Evolutionary conservation across 2,329 filamentous ascomycete genomes (phyloP).

Genomic region (Fusarium longipes): DNA sequence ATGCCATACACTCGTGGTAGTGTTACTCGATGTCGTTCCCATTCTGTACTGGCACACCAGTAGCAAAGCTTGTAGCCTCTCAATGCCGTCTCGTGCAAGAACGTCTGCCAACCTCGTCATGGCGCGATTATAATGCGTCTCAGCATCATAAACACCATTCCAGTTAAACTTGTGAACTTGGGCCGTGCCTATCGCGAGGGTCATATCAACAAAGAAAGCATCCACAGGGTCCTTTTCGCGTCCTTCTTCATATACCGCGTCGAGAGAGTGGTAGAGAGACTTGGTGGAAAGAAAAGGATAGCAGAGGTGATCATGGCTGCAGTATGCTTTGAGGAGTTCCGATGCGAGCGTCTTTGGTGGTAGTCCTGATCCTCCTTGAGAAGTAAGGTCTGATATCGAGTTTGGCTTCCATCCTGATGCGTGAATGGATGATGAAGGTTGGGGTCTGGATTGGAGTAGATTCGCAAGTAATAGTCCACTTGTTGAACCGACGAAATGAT

Average conservation of each 20-base stretch:
- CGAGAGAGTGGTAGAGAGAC: slow-evolving; percentile 44
- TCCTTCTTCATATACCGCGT: slow-evolving; percentile 48
- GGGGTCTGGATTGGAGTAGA: slow-evolving; percentile 49
- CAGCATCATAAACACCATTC: slow-evolving; percentile 56
- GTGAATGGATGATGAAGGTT: slow-evolving; percentile 19
- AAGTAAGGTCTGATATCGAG: slow-evolving; percentile 6
- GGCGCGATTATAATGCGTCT: slow-evolving; percentile 55
- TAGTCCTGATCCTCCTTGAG: slow-evolving; percentile 37
- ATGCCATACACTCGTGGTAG: slow-evolving; percentile 57
- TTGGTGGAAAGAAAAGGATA: slow-evolving; percentile 55
- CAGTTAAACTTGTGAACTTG: slow-evolving; percentile 59
- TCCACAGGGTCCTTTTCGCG: slow-evolving; percentile 45
- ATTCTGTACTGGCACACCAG: slow-evolving; percentile 58
- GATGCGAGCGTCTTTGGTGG: slow-evolving; percentile 52
- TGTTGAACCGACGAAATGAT: slow-evolving; percentile 56
- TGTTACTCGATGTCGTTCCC: slow-evolving; percentile 54
- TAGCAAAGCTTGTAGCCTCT: slow-evolving; percentile 55
- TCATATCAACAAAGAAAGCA: slow-evolving; percentile 57
- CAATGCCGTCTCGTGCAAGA: slow-evolving; percentile 51
- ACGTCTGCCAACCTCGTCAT: slow-evolving; percentile 53
- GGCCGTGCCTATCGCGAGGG: slow-evolving; percentile 56
- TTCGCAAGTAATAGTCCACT: slow-evolving; percentile 57
- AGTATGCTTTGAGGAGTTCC: slow-evolving; percentile 55
- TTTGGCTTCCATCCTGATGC: slow-evolving; percentile 32
- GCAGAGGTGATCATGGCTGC: slow-evolving; percentile 56